These are phyloP conservation scores for Aschersonia sp. DNA, from an alignment of 2,329 filamentous ascomycete genomes.

Conservation along the genomic window DNA sequence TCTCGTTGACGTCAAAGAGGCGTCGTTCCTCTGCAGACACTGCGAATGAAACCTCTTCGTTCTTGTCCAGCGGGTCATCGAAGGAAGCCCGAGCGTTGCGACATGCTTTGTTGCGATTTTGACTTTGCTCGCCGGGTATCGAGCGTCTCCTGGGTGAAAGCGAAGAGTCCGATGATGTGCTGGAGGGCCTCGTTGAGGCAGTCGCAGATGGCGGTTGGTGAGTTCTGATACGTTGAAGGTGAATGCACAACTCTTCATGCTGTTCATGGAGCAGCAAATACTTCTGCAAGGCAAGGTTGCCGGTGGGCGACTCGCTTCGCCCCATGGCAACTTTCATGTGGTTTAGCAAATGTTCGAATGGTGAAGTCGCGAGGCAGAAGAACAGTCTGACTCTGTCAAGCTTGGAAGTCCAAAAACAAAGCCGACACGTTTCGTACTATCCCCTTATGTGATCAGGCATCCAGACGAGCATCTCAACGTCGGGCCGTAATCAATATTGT, in stretches of 20 bases:
- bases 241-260: constrained; percentile 35
- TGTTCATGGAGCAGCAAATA: constrained; percentile 39
- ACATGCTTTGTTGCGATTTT: constrained; percentile 13
- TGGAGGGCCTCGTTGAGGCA: constrained; percentile 28
- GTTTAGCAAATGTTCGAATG: too few species aligned
- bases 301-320: constrained; percentile 14
- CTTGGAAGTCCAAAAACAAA: neutral
- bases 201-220: constrained; percentile 18
- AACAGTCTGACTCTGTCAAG: neutral
- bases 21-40: constrained; percentile 38
- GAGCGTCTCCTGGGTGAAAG: constrained; percentile 32
- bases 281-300: constrained; percentile 35
- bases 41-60: constrained; percentile 32
- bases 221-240: constrained; percentile 35
- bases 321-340: constrained; percentile 13
- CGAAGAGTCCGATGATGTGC: constrained; percentile 42
- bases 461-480: neutral
- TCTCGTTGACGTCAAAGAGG: constrained; percentile 42
- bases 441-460: constrained; percentile 5
- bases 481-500: constrained; percentile 2
- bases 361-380: neutral
- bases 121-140: constrained; percentile 13
- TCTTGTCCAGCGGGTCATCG: constrained; percentile 20
- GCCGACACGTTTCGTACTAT: neutral
- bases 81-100: constrained; percentile 19